phyloP scores from a whole-genome alignment of 805 yeast genomes.

The Lipomyces yamadae region DNA sequence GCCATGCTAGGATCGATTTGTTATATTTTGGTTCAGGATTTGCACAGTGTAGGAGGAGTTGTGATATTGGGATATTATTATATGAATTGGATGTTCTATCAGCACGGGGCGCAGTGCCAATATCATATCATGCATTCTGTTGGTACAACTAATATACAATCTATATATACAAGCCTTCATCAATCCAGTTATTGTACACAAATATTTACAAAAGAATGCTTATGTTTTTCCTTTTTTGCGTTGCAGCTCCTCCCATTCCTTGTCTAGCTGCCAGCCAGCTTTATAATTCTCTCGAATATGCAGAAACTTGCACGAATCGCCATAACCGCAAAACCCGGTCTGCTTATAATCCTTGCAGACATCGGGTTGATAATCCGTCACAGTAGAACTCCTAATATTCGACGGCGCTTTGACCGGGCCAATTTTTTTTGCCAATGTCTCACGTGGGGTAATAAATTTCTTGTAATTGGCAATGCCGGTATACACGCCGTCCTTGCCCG shows the following conservation, averaged over 20 bases:
- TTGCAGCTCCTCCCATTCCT: constrained; percentile 66
- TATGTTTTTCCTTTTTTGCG: constrained; percentile 35
- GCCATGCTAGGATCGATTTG: not conserved
- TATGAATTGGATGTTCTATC: not conserved
- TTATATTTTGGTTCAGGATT: not conserved
- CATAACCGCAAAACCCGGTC: constrained; percentile 96
- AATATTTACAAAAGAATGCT: not conserved
- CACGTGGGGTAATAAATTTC: constrained; percentile 35
- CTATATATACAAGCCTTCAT: constrained; percentile 42
- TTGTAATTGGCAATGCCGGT: constrained; percentile 26
- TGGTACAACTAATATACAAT: constrained; percentile 27
- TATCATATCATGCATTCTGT: not conserved
- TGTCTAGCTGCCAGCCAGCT: constrained; percentile 66
- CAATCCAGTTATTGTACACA: not conserved
- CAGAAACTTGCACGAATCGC: constrained; percentile 93
- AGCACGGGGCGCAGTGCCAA: not conserved
- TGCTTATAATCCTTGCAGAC: constrained; percentile 89
- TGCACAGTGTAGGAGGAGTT: not conserved
- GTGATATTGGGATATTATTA: not conserved
- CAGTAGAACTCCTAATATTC: constrained; percentile 66
- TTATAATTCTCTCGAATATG: constrained; percentile 87
- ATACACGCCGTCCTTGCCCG: constrained; percentile 33
- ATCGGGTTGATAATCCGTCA: constrained; percentile 88
- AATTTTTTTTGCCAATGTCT: constrained; percentile 39
- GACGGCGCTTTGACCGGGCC: constrained; percentile 52